Evolutionary conservation across 305 asterid genomes (phyloP).

Genomic region (Solanum hybrid): DNA sequence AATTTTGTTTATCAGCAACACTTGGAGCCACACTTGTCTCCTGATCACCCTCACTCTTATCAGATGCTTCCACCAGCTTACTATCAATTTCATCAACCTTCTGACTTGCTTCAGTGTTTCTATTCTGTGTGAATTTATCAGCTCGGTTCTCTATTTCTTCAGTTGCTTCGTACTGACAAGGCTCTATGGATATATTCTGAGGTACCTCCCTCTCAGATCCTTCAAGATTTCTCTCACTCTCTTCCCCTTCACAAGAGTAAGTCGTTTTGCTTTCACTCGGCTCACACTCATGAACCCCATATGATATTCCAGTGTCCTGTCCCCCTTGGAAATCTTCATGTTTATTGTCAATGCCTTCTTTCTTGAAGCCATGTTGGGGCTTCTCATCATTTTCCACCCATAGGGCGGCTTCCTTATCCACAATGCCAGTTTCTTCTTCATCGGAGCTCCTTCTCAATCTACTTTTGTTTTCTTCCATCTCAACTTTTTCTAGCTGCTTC

Average conservation of each 20-base stretch:
- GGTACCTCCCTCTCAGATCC: slow-evolving; percentile 6
- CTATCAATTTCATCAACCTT: slow-evolving; percentile 19
- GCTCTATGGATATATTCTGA: slow-evolving; percentile 6
- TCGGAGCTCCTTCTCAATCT: slow-evolving; percentile 15
- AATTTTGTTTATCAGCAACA: slow-evolving; percentile 26
- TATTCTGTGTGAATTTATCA: background rate
- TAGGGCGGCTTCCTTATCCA: slow-evolving; percentile 20
- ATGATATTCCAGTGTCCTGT: slow-evolving; percentile 1
- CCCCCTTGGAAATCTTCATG: slow-evolving; percentile 10
- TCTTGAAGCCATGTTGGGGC: slow-evolving; percentile 17
- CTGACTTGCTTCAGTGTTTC: slow-evolving; percentile 1
- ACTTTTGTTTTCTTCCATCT: slow-evolving; percentile 20
- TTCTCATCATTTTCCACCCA: slow-evolving; percentile 23
- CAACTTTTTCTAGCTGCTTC: slow-evolving; percentile 13
- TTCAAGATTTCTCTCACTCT: slow-evolving; percentile 12
- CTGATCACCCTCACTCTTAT: slow-evolving; percentile 18
- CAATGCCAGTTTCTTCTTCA: slow-evolving; percentile 28
- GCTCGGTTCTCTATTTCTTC: slow-evolving; percentile 17
- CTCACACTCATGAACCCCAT: slow-evolving; percentile 22
- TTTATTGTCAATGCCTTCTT: slow-evolving; percentile 14
- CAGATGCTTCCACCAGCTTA: slow-evolving; percentile 12
- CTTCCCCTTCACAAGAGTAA: slow-evolving; percentile 21
- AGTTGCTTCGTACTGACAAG: slow-evolving; percentile 2
- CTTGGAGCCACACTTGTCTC: slow-evolving; percentile 23
- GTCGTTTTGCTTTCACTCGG: slow-evolving; percentile 12